Base-by-base conservation (phyloP, 2,329 filamentous ascomycete species). In the Claviceps sp. region DNA sequence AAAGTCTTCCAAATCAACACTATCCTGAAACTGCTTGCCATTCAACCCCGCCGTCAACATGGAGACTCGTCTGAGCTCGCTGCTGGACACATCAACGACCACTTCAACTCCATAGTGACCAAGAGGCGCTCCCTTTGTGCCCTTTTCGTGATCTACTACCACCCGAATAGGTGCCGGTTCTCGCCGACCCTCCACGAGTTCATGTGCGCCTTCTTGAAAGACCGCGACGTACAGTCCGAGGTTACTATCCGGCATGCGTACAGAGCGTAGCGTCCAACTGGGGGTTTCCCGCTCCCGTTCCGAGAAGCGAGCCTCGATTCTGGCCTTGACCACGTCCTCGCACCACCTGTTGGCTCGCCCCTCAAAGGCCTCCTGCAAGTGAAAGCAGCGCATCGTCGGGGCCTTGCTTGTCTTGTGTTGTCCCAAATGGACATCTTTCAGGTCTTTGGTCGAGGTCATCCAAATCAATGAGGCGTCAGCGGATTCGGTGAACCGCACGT, bases 301-400 rank as follows among this genome's bases (percentile, higher is more conserved):
- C 0, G 86, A 72, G 61, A 94, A 95, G 11, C 90, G 80, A 5
- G 83, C 85, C 67, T 96, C 91, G 14, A 96, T 81, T 57, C 84
- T 82, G 8, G 90, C 89, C 68, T 91, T 94, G 47, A 83, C 81
- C 13, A 96, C 75, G 57, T 97, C 93, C 67, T 97, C 91, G 30
- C 82, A 81, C 67, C 88, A 83, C 55, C 84, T 87, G 18, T 75
- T 72, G 1, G 85, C 87, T 64, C 84, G 90, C 26, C 82, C 83
- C 62, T 95, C 87, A 60, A 91, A 91, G 7, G 78, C 70, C 50
- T 88, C 87, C 49, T 84, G 79, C 1, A 95, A 75, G 42, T 85
- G 67, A 61, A 95, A 85, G 55, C 81, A 85, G 34, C 84, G 76
- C 11, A 83, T 74, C 2, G 82, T 82, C 22, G 76, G 70, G 14